Evolutionary conservation across 2,329 filamentous ascomycete species (phyloP).

Genomic region (Colletotrichum sp.): DNA sequence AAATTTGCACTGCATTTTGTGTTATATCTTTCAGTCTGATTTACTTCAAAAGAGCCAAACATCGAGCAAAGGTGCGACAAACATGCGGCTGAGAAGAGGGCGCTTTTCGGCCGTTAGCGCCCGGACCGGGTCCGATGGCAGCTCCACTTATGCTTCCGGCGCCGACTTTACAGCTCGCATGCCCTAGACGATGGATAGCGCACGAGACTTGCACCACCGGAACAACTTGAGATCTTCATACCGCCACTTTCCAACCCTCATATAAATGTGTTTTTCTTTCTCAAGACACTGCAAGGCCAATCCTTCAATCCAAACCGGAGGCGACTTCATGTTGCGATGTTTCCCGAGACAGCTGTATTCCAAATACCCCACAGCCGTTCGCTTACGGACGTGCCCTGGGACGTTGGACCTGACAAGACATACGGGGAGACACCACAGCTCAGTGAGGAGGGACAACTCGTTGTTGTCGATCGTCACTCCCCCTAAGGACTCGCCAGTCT

Average conservation of each 20-base stretch:
- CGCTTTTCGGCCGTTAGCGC: not conserved
- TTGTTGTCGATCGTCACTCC: not conserved
- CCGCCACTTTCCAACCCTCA: not conserved
- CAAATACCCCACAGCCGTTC: rapidly evolving
- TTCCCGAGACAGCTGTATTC: not conserved
- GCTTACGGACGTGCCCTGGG: not conserved
- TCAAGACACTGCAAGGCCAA: not conserved
- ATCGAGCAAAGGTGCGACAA: not conserved
- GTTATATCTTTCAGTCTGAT: no score
- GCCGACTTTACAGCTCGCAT: not conserved
- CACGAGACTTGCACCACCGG: no score
- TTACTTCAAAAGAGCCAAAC: not conserved
- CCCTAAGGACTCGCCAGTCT: rapidly evolving
- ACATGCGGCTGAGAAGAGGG: not conserved
- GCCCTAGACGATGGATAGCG: no score
- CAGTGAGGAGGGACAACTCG: rapidly evolving
- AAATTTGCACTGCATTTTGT: no score
- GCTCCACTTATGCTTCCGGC: not conserved
- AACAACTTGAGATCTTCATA: not conserved
- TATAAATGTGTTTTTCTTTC: rapidly evolving
- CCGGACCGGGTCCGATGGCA: rapidly evolving
- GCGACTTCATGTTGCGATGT: not conserved
- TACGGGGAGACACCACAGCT: rapidly evolving
- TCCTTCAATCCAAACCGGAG: not conserved
- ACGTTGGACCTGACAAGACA: not conserved